phyloP scores from a whole-genome alignment of 345 rosid species.

The Atalantia buxifolia region DNA sequence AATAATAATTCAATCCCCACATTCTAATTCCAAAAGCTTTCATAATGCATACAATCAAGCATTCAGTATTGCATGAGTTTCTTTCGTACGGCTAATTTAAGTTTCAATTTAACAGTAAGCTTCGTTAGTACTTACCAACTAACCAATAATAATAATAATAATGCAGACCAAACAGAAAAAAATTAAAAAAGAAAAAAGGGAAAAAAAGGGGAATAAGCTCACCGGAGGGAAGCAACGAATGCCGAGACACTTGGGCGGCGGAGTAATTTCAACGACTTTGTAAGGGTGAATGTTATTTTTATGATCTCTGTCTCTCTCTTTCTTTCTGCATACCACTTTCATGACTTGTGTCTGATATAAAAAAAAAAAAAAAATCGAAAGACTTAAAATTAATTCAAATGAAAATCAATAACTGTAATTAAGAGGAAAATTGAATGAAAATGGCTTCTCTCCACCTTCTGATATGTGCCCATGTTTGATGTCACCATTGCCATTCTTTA shows the following conservation, averaged over 20 bases:
- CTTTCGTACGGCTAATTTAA: background rate
- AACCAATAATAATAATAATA: too few species aligned
- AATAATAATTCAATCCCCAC: background rate
- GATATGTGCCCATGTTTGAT: slow-evolving; percentile 29
- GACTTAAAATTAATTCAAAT: background rate
- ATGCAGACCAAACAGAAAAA: too few species aligned
- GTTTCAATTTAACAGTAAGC: too few species aligned
- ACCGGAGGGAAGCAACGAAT: slow-evolving; percentile 81
- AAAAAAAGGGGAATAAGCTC: slow-evolving; percentile 10
- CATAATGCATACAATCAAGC: too few species aligned
- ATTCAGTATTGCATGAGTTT: background rate
- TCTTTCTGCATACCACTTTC: slow-evolving; percentile 61
- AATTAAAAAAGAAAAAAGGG: too few species aligned
- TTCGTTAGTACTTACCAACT: too few species aligned
- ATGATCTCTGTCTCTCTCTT: slow-evolving; percentile 58
- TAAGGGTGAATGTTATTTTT: slow-evolving; percentile 43
- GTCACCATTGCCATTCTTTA: slow-evolving; percentile 40
- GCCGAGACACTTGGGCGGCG: slow-evolving; percentile 92
- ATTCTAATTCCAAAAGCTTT: too few species aligned
- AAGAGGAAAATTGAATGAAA: background rate
- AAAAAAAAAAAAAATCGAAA: background rate
- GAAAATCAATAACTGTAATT: background rate
- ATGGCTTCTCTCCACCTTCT: slow-evolving; percentile 33
- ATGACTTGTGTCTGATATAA: slow-evolving; percentile 29
- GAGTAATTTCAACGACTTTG: slow-evolving; percentile 87